Conservation (phyloP, 257 asterid genomes). For the Primulina huaijiensis region DNA sequence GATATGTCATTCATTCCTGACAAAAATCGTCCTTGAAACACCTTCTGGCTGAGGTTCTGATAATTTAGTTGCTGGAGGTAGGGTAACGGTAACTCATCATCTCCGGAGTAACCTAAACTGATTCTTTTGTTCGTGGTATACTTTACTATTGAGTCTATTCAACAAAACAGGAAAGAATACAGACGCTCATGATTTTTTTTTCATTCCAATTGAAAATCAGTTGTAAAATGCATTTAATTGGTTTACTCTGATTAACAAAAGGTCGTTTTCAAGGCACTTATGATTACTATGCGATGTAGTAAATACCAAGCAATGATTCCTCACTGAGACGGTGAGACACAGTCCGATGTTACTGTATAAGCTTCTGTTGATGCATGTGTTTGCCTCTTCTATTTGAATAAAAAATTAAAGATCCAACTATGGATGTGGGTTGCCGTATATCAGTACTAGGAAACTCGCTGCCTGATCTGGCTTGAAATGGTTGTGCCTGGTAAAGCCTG, state of each 20-base stretch:
- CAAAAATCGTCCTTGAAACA: constrained; percentile 14
- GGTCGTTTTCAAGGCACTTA: neutral
- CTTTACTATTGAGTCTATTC: constrained; percentile 33
- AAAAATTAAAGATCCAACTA: no score
- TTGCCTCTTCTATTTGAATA: neutral
- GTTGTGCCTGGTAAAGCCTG: no score
- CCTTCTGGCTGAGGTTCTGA: constrained; percentile 33
- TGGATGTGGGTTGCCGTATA: neutral
- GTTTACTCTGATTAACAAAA: constrained; percentile 21
- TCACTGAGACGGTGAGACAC: constrained; percentile 10
- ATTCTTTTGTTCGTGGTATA: constrained; percentile 35
- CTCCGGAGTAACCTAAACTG: constrained; percentile 43
- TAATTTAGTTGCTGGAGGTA: constrained; percentile 39
- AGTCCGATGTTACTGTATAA: neutral
- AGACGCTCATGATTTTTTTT: neutral
- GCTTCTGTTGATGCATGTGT: neutral
- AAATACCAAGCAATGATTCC: constrained; percentile 12
- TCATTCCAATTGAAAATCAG: constrained; percentile 21
- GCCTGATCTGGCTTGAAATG: neutral
- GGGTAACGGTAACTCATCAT: constrained; percentile 24
- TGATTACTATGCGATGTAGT: neutral
- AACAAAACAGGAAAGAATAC: constrained; percentile 31
- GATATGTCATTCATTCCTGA: constrained; percentile 29
- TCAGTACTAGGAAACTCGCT: neutral
- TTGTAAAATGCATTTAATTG: constrained; percentile 32